Percentiles rank a stretch among this genome's conserved stretches.
Conservation (phyloP, 257 asterid genomes). For the Rauvolfia tetraphylla region DNA sequence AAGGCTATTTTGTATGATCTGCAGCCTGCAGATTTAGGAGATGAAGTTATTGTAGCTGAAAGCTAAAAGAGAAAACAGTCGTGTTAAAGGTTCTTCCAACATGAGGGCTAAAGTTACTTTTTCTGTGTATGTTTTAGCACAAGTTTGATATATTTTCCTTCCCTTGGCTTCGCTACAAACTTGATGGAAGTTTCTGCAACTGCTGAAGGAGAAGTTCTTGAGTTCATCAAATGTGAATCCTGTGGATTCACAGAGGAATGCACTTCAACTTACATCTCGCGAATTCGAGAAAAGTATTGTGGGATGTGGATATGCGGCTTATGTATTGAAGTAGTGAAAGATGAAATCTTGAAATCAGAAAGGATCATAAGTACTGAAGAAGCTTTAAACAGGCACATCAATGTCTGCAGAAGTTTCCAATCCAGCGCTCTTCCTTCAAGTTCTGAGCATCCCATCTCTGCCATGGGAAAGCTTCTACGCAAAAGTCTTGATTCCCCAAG, state of each 20-base stretch:
- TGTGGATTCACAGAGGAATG: slow-evolving; percentile 34
- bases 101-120: background rate
- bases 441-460: slow-evolving; percentile 22
- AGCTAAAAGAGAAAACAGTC: background rate
- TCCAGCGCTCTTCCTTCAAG: slow-evolving; percentile 6
- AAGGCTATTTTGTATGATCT: background rate
- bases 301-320: slow-evolving; percentile 29
- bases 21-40: background rate
- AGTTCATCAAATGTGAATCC: slow-evolving; percentile 24
- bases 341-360: slow-evolving; percentile 22
- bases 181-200: background rate
- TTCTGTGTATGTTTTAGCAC: background rate
- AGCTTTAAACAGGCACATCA: slow-evolving; percentile 23
- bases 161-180: background rate
- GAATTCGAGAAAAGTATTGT: slow-evolving; percentile 22
- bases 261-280: slow-evolving; percentile 17
- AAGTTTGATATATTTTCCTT: background rate
- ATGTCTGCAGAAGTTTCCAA: slow-evolving; percentile 23
- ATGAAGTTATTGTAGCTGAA: background rate
- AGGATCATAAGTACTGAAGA: slow-evolving; percentile 15
- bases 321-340: slow-evolving; percentile 28
- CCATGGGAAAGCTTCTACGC: slow-evolving; percentile 23
- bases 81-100: background rate
- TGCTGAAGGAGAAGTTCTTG: slow-evolving; percentile 4
- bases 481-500: slow-evolving; percentile 28